Base-by-base conservation (phyloP, 2,329 filamentous ascomycete species). In the Talaromyces marneffei region DNA sequence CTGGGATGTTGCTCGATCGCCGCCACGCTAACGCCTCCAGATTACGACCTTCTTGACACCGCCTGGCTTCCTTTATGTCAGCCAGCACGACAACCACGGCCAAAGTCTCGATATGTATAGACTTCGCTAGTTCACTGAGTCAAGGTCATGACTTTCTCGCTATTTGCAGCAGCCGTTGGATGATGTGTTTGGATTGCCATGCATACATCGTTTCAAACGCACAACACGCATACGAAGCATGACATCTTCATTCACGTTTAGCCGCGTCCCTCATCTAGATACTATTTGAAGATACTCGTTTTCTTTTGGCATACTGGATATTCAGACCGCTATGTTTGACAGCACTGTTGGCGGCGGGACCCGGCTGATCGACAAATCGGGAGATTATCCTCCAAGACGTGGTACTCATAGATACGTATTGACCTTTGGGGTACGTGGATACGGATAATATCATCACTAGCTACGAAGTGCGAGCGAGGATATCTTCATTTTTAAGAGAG, bases 221-320 rank as follows among this genome's bases (percentile, higher is more conserved):
- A 57, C 40, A 57, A 46, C n/a, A 56, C 35, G 14, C 37, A 56
- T 57, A 57, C 29, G 25, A 57, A 57, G 55, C 55, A 57, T 57
- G 29, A 46, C 29, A 57, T 57, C 37, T 20, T 46, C 27, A 40
- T 40, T 37, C 33, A 55, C 23, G 35, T 25, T 55, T 40, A 35
- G 52, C 52, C 25, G 16, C 33, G n/a, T 20, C 14, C 20, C 31
- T 12, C 27, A 4, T 39, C 29, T 29, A 35, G 52, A 27, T 16
- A 20, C 9, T 16, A 40, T 40, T 55, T 55, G 52, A 33, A 55
- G 52, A 37, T 40, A 20, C 27, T 18, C n/a, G n/a, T 20, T n/a
- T 52, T 40, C 18, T 37, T 27, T 27, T 25, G 23, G 25, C 40
- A 35, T 14, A 10, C 12, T n/a, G 35, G 35, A 52, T 23, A 25